Evolutionary conservation across 495 filamentous ascomycete genomes (phyloP), one percentile per base, ranked within the genome.

Genomic region (Tetracladium setigerum): DNA sequence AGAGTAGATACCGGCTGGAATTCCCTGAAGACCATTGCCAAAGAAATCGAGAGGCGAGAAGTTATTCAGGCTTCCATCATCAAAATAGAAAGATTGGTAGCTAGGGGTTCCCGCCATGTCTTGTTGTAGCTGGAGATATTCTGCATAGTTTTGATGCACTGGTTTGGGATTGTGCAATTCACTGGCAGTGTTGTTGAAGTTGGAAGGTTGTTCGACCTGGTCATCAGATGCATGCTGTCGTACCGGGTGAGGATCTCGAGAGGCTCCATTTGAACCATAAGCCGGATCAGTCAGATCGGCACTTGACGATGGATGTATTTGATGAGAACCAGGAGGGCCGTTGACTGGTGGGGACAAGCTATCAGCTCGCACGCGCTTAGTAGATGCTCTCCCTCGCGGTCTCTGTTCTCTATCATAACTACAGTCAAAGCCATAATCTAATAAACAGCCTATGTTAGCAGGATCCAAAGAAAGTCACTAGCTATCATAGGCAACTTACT

Each of bases 351-450:
- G 27, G 8, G 42, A 45, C 16, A 30, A 12, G 30, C 19, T 36
- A 15, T 45, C 42, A 45, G 33, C 16, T 30, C 42, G 31, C 42
- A 34, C 6, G 7, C 42, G 42, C 33, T 45, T 45, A 6, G 42
- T 33, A 4, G 42, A 30, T 30, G 32, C 42, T 18, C 42, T 45
- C 16, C 42, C 42, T 34, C 42, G 42, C 16, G 42, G 42, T 30
- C 33, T 45, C 42, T 45, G 42, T 15, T 45, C 42, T 45, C 42
- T 13, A 30, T 45, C 42, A 34, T 45, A 45, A 30, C 32, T 45
- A 35, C 42, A 45, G 2, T 13, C 16, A 16, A 45, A 45, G 9
- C 42, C 42, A 45, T 45, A 45, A 36, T 45, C 42, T 45, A n/a
- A n/a, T n/a, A n/a, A n/a, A 30, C 27, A 44, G 16, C 3, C n/a